Evolutionary conservation across 257 asterid species (phyloP).

Genomic region (Ligustrum vulgare): DNA sequence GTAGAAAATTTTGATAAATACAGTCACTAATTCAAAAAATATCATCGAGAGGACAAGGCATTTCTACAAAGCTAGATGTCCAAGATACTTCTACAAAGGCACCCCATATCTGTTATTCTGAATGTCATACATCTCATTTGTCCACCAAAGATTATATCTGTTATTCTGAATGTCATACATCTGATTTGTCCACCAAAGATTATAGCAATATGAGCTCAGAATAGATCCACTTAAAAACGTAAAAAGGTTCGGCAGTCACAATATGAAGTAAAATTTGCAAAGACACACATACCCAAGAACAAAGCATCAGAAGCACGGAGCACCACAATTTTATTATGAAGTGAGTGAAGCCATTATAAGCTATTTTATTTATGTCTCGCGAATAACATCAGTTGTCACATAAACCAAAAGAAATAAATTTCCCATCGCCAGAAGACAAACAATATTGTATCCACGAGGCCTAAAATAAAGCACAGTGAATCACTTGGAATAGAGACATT

Average conservation of each 20-base stretch:
- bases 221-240: background rate
- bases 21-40: background rate
- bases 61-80: background rate
- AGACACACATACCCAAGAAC: background rate
- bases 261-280: background rate
- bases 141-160: background rate
- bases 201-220: background rate
- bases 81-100: background rate
- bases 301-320: background rate
- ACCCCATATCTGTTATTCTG: background rate
- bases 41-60: background rate
- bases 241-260: background rate
- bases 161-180: background rate
- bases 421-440: background rate
- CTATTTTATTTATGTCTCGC: background rate
- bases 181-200: background rate
- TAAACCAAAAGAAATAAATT: background rate
- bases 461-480: background rate
- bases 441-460: background rate
- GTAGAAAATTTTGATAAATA: background rate
- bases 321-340: background rate
- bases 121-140: background rate
- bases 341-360: background rate
- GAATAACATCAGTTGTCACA: background rate
- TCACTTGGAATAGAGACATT: background rate